Evolutionary conservation across 2,329 filamentous ascomycete species (phyloP), one percentile per base, ranked within the genome.

Genomic region (Trichophyton schoenleinii): DNA sequence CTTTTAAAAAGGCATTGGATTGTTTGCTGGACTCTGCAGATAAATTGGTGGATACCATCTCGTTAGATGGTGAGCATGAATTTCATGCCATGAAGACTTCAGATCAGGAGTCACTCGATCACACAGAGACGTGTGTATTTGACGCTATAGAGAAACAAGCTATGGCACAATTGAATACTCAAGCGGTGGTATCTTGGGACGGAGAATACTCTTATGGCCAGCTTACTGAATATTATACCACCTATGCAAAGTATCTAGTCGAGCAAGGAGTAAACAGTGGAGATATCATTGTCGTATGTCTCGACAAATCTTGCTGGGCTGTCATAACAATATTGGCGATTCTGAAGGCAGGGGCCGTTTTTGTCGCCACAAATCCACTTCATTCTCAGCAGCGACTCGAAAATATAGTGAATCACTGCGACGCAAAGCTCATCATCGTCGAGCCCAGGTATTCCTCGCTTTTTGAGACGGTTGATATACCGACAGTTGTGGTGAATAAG

Each of bases 121-220:
- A 13, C 4, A 28, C 34, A n/a, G 52, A 36, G 22, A 55, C 28
- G 5, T 9, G 28, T 36, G 20, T 55, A 13, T 55, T 55, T 36
- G 28, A 36, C 2, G n/a, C 28, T 25, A 58, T 66, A 28, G 57
- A 58, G 20, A 36, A 62, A 58, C 53, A 60, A 15, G 61, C 58
- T 13, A 42, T 36, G 11, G 31, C 11, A 36, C 15, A 58, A 9
- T 53, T 61, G 22, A 55, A 60, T 11, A 22, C 58, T 20, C 55
- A 57, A 25, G 70, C 69, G 7, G 63, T 71, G n/a, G 57, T 60
- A 46, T 66, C 70, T 1, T 71, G 69, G 69, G 70, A 72, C 62
- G 69, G 70, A 6, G 60, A 64, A 7, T 62, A 70, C 15, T 67
- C 69, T 0, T 72, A 70, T 49, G 58, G 25, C 2, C 60, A 72